Evolutionary conservation across 2,329 filamentous ascomycete species (phyloP), one percentile per base, ranked within the genome.

Genomic region (Grosmannia penicillata): DNA sequence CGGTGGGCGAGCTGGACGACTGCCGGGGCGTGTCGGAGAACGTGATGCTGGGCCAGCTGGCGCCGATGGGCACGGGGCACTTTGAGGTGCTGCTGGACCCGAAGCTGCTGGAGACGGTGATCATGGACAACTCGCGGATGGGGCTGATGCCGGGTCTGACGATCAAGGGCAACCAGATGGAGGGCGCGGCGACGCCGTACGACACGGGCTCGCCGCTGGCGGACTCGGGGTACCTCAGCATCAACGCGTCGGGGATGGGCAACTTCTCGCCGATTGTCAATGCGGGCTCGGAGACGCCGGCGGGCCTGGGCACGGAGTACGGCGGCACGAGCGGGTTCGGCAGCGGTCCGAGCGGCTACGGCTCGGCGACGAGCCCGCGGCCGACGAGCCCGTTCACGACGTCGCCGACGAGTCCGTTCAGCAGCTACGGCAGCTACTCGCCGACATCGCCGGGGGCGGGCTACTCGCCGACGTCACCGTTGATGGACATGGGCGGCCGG

Each of bases 1-100:
- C 86, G 14, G 84, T 84, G 36, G 91, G 91, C 56, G 91, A 98
- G 59, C 71, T 98, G 24, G 91, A 98, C 54, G 91, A 98, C 60
- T 98, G 93, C 65, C 82, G 86, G 43, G 91, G 91, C 69, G 89
- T 98, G 36, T 96, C 91, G 14, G 91, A 98, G 63, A 98, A 98
- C 63, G 80, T 98, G 55, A 98, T 98, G 75, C 74, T 98, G 45
- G 91, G 91, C 45, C 91, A 98, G 63, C 75, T 96, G 62, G 91
- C 93, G 6, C 91, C 93, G 23, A 89, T 94, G 71, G 91, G 91
- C 45, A 98, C 93, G 41, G 91, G 91, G 46, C 86, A 94, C 59
- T 89, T 98, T 51, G 86, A 98, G 47, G 78, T 96, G 38, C 77
- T 87, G 49, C 71, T 98, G 48, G 93, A 98, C 55, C 86, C 86